Percentiles rank a stretch among this genome's conserved stretches.
phyloP scores from a whole-genome alignment of 352 stramenopile genomes.

The Globisporangium viniferum region DNA sequence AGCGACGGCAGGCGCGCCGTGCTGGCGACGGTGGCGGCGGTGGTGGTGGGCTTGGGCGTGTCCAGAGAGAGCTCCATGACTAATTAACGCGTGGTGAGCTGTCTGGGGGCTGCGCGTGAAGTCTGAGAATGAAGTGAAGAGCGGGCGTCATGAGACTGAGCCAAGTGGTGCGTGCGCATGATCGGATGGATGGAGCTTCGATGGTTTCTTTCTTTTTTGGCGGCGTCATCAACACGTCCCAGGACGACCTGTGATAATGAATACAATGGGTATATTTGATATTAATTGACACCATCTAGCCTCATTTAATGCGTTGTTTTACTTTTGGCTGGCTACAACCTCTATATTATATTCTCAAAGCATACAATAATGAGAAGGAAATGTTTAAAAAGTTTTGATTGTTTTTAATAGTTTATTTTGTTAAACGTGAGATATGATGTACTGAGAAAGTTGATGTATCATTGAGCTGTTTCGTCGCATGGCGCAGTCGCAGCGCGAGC shows the following conservation, averaged over 20 bases:
- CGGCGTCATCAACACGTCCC: background rate
- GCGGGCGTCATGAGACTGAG: background rate
- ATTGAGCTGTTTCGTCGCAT: background rate
- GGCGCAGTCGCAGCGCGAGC: background rate
- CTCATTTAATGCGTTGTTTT: too few species aligned
- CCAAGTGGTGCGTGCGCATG: background rate
- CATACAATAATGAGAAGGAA: too few species aligned
- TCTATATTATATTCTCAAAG: too few species aligned
- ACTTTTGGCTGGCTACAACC: too few species aligned
- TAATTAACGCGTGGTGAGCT: background rate
- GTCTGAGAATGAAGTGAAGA: background rate
- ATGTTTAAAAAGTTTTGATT: too few species aligned
- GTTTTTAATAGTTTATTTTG: too few species aligned
- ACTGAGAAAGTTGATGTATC: background rate
- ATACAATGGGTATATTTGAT: background rate
- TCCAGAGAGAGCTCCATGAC: slow-evolving; percentile 4
- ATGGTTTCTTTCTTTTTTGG: background rate
- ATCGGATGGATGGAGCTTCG: background rate
- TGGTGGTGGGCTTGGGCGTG: background rate
- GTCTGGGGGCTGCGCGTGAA: background rate
- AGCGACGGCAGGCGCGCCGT: background rate
- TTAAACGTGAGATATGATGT: background rate
- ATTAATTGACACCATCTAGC: too few species aligned
- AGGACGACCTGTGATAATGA: background rate
- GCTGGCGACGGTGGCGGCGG: background rate